Base-by-base conservation (phyloP, 176 grass and related monocot genomes). In the Juncus inflexus region DNA sequence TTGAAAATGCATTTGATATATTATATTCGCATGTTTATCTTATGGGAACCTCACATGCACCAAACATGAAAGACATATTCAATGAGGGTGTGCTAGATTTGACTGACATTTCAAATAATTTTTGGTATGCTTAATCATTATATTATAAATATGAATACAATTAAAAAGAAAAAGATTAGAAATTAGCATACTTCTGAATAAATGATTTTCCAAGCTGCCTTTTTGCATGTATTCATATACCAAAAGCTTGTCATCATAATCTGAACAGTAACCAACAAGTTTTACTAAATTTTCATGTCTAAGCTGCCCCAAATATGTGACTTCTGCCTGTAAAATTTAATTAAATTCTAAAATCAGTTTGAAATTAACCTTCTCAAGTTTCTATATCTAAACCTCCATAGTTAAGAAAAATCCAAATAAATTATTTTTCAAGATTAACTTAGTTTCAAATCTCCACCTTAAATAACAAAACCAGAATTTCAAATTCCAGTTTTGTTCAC, bases 201-300 rank as follows among this genome's bases (percentile, higher is more conserved):
- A 80, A 67, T 96, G 91, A 70, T 96, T 96, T 80, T 96, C 91
- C 41, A 96, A 83, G 87, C 81, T 96, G 56, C 91, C 87, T 42
- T 83, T 74, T 1, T 45, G 81, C 91, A 96, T 90, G 84, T 85
- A 87, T 62, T 96, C 91, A 40, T 96, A 90, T 10, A 96, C 91
- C 0, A 96, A 84, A 51, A 96, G 74, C 73, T 85, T 96, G 69
- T 83, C 66, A 50, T 80, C 81, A 9, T 78, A 67, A 41, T 90
- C 91, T 12, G 91, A 87, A 74, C 91, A 96, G 68, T 85, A 90
- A 63, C 91, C 91, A 0, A 90, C 79, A 1, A 96, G 83, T 69
- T 80, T 85, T 4, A 95, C 90, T 7, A 95, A 82, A 83, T 95
- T 95, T 19, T 61, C 75, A 57, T 95, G 90, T 68, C 62, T 77